Evolutionary conservation across 768 basidiomycete species (phyloP), one percentile per base, ranked within the genome.

Genomic region (Lentinula raphanica): DNA sequence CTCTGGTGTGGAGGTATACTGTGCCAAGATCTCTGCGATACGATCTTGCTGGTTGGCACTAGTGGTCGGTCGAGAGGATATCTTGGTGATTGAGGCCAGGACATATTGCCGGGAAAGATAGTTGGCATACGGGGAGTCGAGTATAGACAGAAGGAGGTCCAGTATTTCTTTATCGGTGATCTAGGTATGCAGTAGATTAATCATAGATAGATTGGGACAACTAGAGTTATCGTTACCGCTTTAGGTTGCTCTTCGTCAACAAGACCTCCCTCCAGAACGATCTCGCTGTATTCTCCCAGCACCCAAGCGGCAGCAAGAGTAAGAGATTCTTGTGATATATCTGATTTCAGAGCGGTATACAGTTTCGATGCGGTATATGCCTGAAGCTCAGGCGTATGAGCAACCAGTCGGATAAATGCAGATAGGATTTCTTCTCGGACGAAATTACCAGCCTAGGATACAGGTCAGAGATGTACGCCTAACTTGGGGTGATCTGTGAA

Each of bases 391-490:
- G 96, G 94, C 0, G 97, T 98, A 70, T 99, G 94, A 27, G 92
- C 92, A 0, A 98, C 94, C 28, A 99, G 83, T 25, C 97, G 88
- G 63, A 99, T 92, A 72, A 99, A 99, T 1, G 90, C 86, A 0
- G 96, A 92, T 19, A 98, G 72, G 44, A 98, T 92, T 69, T 99
- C 97, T 71, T 98, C 97, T 61, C 94, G 82, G 21, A 99, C 96
- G 65, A 92, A 98, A 73, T 99, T 98, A 38, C 97, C 97, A 19
- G 97, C 96, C 95, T 98, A 61, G 4, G 28, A 3, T 2, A 17
- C 12, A 15, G 8, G 28, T 19, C 32, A 13, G 13, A 21, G 27
- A 23, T 54, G 15, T 13, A 35, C 42, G 25, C 15, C 45, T 15
- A 6, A 58, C 21, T 39, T 39, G 23, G 17, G 19, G 21, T 17